Evolutionary conservation across 257 asterid genomes (phyloP).

Genomic region (Catharanthus roseus): DNA sequence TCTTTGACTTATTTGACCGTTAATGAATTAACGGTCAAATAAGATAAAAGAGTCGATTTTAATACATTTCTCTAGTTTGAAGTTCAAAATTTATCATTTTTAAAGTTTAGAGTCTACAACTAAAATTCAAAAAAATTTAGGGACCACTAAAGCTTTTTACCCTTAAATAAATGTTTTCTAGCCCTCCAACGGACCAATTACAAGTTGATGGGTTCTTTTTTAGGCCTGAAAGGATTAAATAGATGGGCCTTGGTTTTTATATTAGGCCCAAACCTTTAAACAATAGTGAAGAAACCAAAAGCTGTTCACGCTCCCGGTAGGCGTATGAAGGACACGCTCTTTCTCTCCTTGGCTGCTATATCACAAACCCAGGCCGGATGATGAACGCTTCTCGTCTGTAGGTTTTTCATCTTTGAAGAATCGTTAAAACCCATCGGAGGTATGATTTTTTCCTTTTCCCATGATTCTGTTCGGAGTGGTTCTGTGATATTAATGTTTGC

Average conservation of each 20-base stretch:
- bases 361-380: background rate
- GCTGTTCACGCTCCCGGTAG: background rate
- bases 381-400: background rate
- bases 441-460: background rate
- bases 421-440: background rate
- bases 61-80: too few species aligned
- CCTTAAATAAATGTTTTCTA: too few species aligned
- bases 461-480: too few species aligned
- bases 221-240: background rate
- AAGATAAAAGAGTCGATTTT: too few species aligned
- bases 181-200: background rate
- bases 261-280: background rate
- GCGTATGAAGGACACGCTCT: background rate
- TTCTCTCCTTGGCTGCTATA: background rate
- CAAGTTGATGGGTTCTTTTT: too few species aligned
- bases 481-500: background rate
- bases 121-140: too few species aligned
- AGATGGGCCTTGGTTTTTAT: background rate
- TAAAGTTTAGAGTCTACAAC: too few species aligned
- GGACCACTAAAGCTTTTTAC: too few species aligned
- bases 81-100: too few species aligned
- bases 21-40: too few species aligned
- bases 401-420: background rate
- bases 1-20: too few species aligned
- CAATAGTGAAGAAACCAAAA: background rate